Evolutionary conservation across 805 yeast species (phyloP).

Genomic region (Blastobotrys attinorum): DNA sequence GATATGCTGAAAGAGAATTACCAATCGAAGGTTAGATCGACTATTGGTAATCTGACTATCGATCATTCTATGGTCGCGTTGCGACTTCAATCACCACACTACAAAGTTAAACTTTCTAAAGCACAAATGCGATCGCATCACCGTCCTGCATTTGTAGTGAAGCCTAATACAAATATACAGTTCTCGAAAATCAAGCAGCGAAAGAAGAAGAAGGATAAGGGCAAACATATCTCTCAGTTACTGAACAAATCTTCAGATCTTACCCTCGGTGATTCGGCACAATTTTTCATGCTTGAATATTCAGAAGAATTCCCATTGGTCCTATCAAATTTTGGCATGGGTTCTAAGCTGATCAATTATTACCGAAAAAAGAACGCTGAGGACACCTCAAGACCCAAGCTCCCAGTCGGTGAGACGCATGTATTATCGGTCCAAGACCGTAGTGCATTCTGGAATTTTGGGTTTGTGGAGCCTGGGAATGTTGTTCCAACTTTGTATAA

Average conservation of each 20-base stretch:
- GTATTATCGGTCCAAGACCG: conserved; percentile 94
- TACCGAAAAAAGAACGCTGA: conserved; percentile 77
- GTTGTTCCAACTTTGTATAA: conserved; percentile 91
- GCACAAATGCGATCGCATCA: conserved; percentile 71
- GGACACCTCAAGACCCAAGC: conserved; percentile 79
- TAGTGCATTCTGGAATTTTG: conserved; percentile 98
- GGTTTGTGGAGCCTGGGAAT: conserved; percentile 90
- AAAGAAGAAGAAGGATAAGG: conserved; percentile 84
- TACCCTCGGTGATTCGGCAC: conserved; percentile 76
- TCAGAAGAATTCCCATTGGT: conserved; percentile 83
- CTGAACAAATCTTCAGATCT: conserved; percentile 66
- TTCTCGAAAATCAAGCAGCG: conserved; percentile 70
- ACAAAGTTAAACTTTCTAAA: conserved; percentile 65
- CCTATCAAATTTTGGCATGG: conserved; percentile 90
- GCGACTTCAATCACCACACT: conserved; percentile 83
- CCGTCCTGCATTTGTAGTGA: conserved; percentile 62
- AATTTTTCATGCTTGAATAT: conserved; percentile 74
- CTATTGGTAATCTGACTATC: conserved; percentile 80
- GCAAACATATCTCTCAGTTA: conserved; percentile 68
- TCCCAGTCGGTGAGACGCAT: conserved; percentile 88
- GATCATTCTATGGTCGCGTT: conserved; percentile 89
- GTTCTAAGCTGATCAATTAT: conserved; percentile 84
- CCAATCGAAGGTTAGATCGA: conserved; percentile 86
- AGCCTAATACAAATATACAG: conserved; percentile 69
- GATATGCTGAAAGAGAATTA: conserved; percentile 76